These are phyloP conservation scores for Russula virescens DNA, from an alignment of 768 basidiomycete genomes.

Conservation along the genomic window DNA sequence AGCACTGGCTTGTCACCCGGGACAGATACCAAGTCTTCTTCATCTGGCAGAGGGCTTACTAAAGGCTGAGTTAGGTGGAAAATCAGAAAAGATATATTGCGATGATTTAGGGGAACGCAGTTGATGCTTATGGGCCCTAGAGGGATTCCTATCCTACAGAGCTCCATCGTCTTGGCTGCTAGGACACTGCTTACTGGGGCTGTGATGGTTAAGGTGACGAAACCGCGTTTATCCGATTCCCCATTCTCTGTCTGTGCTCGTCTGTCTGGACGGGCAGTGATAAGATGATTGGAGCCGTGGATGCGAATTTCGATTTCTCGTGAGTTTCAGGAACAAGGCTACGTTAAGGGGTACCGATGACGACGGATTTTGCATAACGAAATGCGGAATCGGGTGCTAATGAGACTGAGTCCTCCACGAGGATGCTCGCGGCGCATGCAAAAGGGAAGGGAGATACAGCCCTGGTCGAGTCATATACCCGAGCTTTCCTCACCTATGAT, in stretches of 20 bases:
- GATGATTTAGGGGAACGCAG: not conserved
- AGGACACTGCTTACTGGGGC: too few species aligned
- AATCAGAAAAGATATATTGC: not conserved
- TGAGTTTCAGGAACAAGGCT: too few species aligned
- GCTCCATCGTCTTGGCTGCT: not conserved
- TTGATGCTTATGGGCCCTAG: not conserved
- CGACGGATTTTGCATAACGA: conserved; percentile 1
- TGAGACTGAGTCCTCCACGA: too few species aligned
- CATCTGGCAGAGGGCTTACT: not conserved
- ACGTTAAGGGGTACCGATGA: not conserved
- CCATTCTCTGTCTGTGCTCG: too few species aligned
- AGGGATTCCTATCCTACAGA: not conserved
- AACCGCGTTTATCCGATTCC: too few species aligned
- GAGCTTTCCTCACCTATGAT: not conserved
- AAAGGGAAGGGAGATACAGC: not conserved
- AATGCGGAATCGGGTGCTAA: too few species aligned
- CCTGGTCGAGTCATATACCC: not conserved
- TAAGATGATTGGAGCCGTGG: too few species aligned
- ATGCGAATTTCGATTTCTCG: not conserved
- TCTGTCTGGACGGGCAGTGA: too few species aligned
- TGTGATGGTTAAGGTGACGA: not conserved
- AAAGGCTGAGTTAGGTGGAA: too few species aligned
- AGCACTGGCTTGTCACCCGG: too few species aligned
- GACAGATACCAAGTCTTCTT: not conserved
- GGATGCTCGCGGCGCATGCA: too few species aligned